Conservation (phyloP, 306 rosid genomes). For the Nissolia schottii region DNA sequence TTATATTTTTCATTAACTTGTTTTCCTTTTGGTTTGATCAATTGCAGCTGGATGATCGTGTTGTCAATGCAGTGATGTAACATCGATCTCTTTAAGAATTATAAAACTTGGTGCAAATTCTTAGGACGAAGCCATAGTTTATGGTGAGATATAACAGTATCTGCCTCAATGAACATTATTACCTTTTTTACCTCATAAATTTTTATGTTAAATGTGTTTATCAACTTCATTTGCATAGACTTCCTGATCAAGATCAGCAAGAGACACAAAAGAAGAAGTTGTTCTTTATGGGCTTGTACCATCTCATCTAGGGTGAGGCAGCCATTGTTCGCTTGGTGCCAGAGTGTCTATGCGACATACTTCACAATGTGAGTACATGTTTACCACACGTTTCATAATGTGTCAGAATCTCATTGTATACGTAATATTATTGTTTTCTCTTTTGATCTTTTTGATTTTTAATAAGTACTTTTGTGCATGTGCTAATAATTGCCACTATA, state of each 20-base stretch:
- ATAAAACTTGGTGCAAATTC: no score
- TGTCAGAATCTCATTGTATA: slow-evolving; percentile 12
- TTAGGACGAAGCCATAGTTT: no score
- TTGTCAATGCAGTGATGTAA: slow-evolving; percentile 68
- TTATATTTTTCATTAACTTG: neutral
- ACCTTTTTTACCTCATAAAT: neutral
- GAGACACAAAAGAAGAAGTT: slow-evolving; percentile 85
- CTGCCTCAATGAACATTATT: neutral
- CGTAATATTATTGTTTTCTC: neutral
- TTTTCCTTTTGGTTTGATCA: neutral
- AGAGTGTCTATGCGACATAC: slow-evolving; percentile 85
- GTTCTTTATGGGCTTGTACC: slow-evolving; percentile 89
- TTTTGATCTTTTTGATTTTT: neutral
- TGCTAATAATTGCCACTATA: slow-evolving; percentile 26
- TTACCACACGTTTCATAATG: slow-evolving; percentile 2
- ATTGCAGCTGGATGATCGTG: slow-evolving; percentile 90
- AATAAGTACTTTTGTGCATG: neutral
- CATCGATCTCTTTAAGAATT: slow-evolving; percentile 78
- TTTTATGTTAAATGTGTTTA: slow-evolving; percentile 20
- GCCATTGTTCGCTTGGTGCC: slow-evolving; percentile 89
- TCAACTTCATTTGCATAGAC: slow-evolving; percentile 42
- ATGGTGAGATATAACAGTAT: slow-evolving; percentile 32
- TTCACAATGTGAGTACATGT: slow-evolving; percentile 68
- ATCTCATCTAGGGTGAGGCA: no score
- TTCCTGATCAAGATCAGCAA: slow-evolving; percentile 80